Percentiles rank a stretch among this genome's conserved stretches.
These are phyloP conservation scores for Pezicula carpinea DNA, from an alignment of 2,329 filamentous ascomycete species.

Conservation along the genomic window DNA sequence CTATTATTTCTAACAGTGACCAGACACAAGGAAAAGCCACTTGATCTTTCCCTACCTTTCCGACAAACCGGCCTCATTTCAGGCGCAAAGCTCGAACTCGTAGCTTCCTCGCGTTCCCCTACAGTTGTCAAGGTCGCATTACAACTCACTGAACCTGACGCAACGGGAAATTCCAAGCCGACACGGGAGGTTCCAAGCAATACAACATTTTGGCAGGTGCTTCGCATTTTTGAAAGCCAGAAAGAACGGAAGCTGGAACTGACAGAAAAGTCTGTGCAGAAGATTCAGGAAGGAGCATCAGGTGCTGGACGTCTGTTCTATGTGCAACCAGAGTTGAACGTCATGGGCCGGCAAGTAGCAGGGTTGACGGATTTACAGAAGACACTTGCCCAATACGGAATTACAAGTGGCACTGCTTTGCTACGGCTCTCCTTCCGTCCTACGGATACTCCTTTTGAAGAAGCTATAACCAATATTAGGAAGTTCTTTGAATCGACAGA, in stretches of 20 bases:
- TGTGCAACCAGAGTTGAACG: constrained; percentile 77
- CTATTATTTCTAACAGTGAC: constrained; percentile 14
- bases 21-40: constrained; percentile 75
- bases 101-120: constrained; percentile 79
- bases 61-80: constrained; percentile 76
- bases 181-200: constrained; percentile 85
- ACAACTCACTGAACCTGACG: constrained; percentile 72
- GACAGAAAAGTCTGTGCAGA: constrained; percentile 74
- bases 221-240: constrained; percentile 84
- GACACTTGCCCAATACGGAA: constrained; percentile 79
- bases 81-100: constrained; percentile 89
- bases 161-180: constrained; percentile 57
- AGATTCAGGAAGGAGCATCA: constrained; percentile 45
- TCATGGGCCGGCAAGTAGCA: constrained; percentile 75
- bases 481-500: constrained; percentile 57
- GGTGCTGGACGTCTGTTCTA: constrained; percentile 76
- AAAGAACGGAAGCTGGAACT: constrained; percentile 66
- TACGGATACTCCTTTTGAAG: constrained; percentile 74
- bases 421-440: constrained; percentile 72
- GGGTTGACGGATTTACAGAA: constrained; percentile 82
- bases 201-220: constrained; percentile 80
- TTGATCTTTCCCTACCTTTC: constrained; percentile 82
- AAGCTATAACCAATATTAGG: constrained; percentile 78
- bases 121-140: constrained; percentile 85
- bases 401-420: constrained; percentile 77